These are phyloP conservation scores for Clathrus columnatus DNA, from an alignment of 768 basidiomycete genomes.

Conservation along the genomic window DNA sequence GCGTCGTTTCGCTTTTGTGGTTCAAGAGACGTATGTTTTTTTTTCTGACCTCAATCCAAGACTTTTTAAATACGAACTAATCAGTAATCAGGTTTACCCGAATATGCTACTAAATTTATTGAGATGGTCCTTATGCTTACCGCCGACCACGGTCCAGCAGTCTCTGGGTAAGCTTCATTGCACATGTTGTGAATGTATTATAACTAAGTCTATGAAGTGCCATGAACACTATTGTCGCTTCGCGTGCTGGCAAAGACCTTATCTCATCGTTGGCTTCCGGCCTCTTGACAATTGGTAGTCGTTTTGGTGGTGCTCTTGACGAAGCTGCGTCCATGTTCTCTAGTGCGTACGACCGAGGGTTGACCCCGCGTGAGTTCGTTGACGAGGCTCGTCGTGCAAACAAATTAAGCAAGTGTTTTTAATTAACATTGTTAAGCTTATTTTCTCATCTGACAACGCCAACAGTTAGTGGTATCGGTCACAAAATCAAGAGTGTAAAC, in stretches of 20 bases:
- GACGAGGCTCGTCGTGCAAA: constrained; percentile 88
- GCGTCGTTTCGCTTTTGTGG: constrained; percentile 94
- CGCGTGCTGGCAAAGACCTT: constrained; percentile 98
- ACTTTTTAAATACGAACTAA: not conserved
- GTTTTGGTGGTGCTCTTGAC: constrained; percentile 97
- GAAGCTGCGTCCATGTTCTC: constrained; percentile 97
- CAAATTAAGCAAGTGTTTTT: constrained; percentile 58
- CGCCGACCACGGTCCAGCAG: constrained; percentile 95
- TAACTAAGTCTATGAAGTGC: constrained; percentile 37
- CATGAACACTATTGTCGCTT: constrained; percentile 99
- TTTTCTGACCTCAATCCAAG: not conserved
- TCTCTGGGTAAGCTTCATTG: constrained; percentile 50
- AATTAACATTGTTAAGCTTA: not conserved
- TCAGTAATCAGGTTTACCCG: constrained; percentile 45
- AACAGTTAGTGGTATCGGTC: constrained; percentile 91
- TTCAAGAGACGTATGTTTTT: constrained; percentile 68
- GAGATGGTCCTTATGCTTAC: constrained; percentile 99
- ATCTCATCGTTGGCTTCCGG: constrained; percentile 95
- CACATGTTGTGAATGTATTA: not conserved
- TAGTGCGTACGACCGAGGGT: constrained; percentile 77
- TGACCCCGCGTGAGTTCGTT: constrained; percentile 97
- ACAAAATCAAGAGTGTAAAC: constrained; percentile 99
- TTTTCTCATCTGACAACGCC: not conserved
- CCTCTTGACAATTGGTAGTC: constrained; percentile 94
- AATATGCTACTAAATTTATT: constrained; percentile 96